Evolutionary conservation across 179 eudicot genomes (phyloP), one percentile per base, ranked within the genome.

Genomic region (Drosera spatulata): DNA sequence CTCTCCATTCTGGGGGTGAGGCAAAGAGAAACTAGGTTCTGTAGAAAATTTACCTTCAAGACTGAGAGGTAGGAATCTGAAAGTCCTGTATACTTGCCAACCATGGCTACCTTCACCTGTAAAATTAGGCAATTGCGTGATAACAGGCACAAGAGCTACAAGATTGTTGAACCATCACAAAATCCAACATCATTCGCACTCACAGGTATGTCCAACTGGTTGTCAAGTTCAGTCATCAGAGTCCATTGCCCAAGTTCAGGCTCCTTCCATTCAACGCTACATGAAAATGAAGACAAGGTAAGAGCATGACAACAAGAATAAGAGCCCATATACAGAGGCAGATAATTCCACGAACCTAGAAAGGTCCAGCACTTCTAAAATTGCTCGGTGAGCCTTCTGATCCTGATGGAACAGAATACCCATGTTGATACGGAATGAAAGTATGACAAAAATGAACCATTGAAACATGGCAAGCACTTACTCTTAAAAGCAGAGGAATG

Each of bases 51-150:
- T 65, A 94, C 99, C 99, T 94, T 94, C 58, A 94, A 68, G 22
- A 94, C 87, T 55, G 97, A 94, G 38, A 90, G 84, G 78, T 94
- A 94, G 39, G 99, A 80, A 82, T 94, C 99, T 58, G 96, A 71
- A 75, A 94, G 97, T 48, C 96, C 99, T 5, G 96, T 90, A 63
- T 94, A 94, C 77, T 94, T 94, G 52, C 97, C 99, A 38, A 94
- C 99, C 95, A 94, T 87, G 67, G 96, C 99, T 54, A 94, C 80
- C 76, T 87, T 83, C 55, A 90, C 97, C 97, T 94, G 42, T n/a
- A n/a, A n/a, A n/a, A n/a, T 12, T 43, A 53, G 22, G 45, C 55
- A 10, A 39, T 7, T 48, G 40, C 41, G 56, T 10, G 51, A 37
- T 39, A 43, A 14, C 54, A 61, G 10, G 39, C 64, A 11, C 38